A percentile compares a stretch with the other conserved stretches of the same genome.
Conservation (phyloP, 2,329 filamentous ascomycete genomes). For the Blastomyces silverae region DNA sequence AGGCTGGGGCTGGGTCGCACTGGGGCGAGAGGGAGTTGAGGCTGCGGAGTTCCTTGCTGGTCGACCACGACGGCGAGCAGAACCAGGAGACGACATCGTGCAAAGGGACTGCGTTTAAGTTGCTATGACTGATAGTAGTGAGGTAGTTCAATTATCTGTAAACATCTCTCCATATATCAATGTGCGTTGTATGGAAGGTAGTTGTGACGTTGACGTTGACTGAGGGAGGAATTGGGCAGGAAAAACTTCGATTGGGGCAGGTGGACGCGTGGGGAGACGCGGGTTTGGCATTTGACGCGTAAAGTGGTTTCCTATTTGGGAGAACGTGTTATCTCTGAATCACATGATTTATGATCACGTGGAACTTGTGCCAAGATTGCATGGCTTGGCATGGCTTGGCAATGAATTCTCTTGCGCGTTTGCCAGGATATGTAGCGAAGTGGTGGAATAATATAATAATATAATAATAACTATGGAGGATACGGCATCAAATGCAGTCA, state of each 20-base stretch:
- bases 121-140: not conserved
- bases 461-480: too few species aligned
- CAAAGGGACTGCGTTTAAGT: slow-evolving; percentile 20
- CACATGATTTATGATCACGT: not conserved
- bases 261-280: not conserved
- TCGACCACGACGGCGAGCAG: slow-evolving; percentile 37
- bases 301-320: slow-evolving; percentile 25
- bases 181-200: not conserved
- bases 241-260: not conserved
- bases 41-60: slow-evolving; percentile 37
- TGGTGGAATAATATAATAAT: too few species aligned
- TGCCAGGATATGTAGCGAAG: too few species aligned
- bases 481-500: too few species aligned
- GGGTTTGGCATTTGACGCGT: slow-evolving; percentile 14
- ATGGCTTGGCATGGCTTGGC: too few species aligned
- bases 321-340: not conserved
- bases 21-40: slow-evolving; percentile 35
- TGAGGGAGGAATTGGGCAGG: not conserved
- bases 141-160: not conserved
- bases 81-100: slow-evolving; percentile 42
- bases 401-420: too few species aligned
- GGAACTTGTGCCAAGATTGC: not conserved
- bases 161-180: not conserved
- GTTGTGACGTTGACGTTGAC: too few species aligned
- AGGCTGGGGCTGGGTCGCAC: slow-evolving; percentile 30